A percentile compares a stretch with the other conserved stretches of the same genome.
Evolutionary conservation across 1,139 yeast species (phyloP).

Genomic region (Suhomyces bribrorum): DNA sequence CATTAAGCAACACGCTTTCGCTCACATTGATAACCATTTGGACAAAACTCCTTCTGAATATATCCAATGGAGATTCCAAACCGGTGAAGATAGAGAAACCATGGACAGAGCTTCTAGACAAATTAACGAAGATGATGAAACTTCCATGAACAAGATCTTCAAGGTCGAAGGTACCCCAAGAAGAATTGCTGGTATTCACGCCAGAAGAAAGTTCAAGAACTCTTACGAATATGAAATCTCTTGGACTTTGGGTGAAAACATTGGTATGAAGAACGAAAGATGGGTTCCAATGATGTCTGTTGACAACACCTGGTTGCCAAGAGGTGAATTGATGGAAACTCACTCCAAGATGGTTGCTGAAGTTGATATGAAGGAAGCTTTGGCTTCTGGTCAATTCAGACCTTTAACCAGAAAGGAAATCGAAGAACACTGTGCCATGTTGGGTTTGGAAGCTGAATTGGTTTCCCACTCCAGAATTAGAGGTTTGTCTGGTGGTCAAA

Average conservation of each 20-base stretch:
- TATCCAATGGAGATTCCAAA: conserved; percentile 99
- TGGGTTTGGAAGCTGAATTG: conserved; percentile 98
- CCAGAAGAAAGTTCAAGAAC: conserved; percentile 99
- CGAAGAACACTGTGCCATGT: conserved; percentile 96
- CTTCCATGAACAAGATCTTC: conserved; percentile 99
- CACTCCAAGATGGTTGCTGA: conserved; percentile 99
- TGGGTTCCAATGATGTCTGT: conserved; percentile 99
- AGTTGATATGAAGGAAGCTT: conserved; percentile 99
- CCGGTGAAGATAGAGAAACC: conserved; percentile 99
- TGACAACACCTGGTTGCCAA: conserved; percentile 99
- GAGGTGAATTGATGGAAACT: conserved; percentile 98
- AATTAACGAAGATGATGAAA: conserved; percentile 95
- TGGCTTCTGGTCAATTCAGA: conserved; percentile 99
- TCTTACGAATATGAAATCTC: conserved; percentile 99
- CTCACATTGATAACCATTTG: conserved; percentile 97
- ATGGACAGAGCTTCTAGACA: conserved; percentile 99
- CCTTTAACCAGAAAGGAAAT: conserved; percentile 99
- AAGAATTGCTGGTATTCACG: conserved; percentile 91
- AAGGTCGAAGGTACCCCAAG: conserved; percentile 98
- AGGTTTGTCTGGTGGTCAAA: conserved; percentile 99
- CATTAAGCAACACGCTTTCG: conserved; percentile 99
- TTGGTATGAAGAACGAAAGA: conserved; percentile 98
- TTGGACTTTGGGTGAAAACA: conserved; percentile 94
- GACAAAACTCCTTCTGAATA: conserved; percentile 99
- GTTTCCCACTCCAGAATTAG: conserved; percentile 99